Evolutionary conservation across 257 asterid species (phyloP).

Genomic region (Gentiana macrophylla): DNA sequence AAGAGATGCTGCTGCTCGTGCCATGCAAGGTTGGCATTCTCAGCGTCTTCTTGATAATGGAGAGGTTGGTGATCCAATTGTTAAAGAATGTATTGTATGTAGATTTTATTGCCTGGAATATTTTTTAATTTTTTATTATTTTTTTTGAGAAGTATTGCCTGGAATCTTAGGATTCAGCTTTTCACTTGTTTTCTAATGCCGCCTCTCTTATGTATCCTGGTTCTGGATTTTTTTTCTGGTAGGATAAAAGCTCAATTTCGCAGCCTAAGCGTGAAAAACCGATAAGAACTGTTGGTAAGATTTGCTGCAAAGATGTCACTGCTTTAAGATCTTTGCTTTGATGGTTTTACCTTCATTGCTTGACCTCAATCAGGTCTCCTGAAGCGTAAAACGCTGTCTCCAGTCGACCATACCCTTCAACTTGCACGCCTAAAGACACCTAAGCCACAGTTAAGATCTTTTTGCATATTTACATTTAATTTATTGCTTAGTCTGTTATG

Average conservation of each 20-base stretch:
- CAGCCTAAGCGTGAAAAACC: slow-evolving; percentile 77
- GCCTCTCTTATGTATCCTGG: neutral
- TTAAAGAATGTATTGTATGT: slow-evolving; percentile 44
- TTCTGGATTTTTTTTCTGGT: slow-evolving; percentile 11
- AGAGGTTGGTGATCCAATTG: slow-evolving; percentile 85
- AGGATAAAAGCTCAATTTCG: slow-evolving; percentile 57
- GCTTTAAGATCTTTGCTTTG: neutral
- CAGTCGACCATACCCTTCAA: slow-evolving; percentile 59
- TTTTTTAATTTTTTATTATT: neutral
- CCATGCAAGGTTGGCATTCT: slow-evolving; percentile 99
- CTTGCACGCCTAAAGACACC: slow-evolving; percentile 45
- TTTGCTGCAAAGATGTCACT: neutral
- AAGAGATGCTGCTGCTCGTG: slow-evolving; percentile 98
- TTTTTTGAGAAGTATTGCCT: neutral
- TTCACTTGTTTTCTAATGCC: neutral
- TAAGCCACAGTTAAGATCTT: slow-evolving; percentile 66
- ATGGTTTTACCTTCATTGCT: slow-evolving; percentile 11
- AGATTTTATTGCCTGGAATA: neutral
- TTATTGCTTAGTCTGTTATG: neutral
- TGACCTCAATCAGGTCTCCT: slow-evolving; percentile 48
- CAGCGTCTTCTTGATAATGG: slow-evolving; percentile 81
- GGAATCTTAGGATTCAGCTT: neutral
- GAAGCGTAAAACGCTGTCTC: slow-evolving; percentile 77
- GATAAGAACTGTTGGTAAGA: slow-evolving; percentile 61
- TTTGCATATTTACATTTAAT: neutral